Evolutionary conservation across 208 protist species (phyloP), one percentile per base, ranked within the genome.

Genomic region (Trypanosoma rangeli): DNA sequence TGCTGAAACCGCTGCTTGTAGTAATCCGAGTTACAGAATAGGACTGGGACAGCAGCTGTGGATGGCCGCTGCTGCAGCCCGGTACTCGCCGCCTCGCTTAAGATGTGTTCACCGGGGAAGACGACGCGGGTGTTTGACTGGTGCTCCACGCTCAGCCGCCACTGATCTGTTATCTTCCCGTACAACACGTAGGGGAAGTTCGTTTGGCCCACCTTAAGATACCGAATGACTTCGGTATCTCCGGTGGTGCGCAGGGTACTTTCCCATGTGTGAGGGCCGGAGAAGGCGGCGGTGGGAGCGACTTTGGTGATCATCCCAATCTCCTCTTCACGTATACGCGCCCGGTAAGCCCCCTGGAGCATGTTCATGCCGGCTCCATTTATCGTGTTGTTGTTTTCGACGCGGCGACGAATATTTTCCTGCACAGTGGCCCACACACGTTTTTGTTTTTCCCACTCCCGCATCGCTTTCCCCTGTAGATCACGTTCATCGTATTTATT

Each of bases 131-230:
- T 81, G 58, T 80, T 86, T 16, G 61, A 46, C 13, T 72, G 61
- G 72, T 89, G 71, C 33, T 87, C 78, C 33, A 57, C 66, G 44
- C 79, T 63, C 37, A 82, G 48, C 31, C 76, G 53, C 15, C 57
- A 44, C 1, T 78, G 70, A 68, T 91, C 83, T 1, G 68, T 68
- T 12, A 85, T 59, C 48, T 86, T 78, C 50, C 78, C 62, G 78
- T 85, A 92, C 20, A 95, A 76, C 2, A 78, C 64, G 61, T 95
- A 95, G 16, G 90, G 90, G 37, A 83, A 89, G 50, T 72, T 80
- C 22, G 66, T 79, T 48, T 80, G 83, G 31, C 87, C 90, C 26
- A 94, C 72, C 31, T 80, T 80, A 18, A 95, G 78, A 26, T 84
- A 89, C 35, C 84, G 83, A 26, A 82, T 64, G 8, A 73, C 74